Percentiles rank a stretch among this genome's conserved stretches.
Conservation (phyloP, 805 yeast genomes). For the Brettanomyces anomalus region DNA sequence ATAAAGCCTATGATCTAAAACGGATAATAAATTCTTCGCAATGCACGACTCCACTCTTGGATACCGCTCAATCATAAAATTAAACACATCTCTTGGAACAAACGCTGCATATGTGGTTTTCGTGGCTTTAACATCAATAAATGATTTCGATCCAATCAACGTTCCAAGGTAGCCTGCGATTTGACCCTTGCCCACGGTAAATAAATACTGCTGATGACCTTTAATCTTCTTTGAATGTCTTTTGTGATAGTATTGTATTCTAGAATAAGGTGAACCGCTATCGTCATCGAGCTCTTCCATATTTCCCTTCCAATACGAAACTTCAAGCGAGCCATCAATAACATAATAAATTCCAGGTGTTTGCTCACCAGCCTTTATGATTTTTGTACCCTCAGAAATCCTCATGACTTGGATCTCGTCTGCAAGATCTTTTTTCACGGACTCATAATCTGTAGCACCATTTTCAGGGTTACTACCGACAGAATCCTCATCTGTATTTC, state of each 20-base stretch:
- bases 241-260: slow-evolving; percentile 6
- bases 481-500: background rate
- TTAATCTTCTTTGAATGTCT: slow-evolving; percentile 3
- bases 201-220: slow-evolving; percentile 32
- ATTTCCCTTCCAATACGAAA: slow-evolving; percentile 33
- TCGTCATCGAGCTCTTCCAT: slow-evolving; percentile 8
- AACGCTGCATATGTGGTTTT: slow-evolving; percentile 62
- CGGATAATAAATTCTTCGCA: slow-evolving; percentile 62
- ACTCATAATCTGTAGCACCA: slow-evolving; percentile 32
- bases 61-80: slow-evolving; percentile 61
- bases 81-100: slow-evolving; percentile 53
- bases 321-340: slow-evolving; percentile 69
- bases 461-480: slow-evolving; percentile 13
- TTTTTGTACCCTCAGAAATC: slow-evolving; percentile 40
- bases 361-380: slow-evolving; percentile 57
- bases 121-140: slow-evolving; percentile 59
- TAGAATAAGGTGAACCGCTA: slow-evolving; percentile 2
- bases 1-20: slow-evolving; percentile 57
- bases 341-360: slow-evolving; percentile 75
- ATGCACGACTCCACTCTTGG: slow-evolving; percentile 69
- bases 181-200: slow-evolving; percentile 66
- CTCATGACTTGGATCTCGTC: slow-evolving; percentile 48
- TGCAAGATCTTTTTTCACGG: slow-evolving; percentile 50
- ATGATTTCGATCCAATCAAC: slow-evolving; percentile 68
- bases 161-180: slow-evolving; percentile 83